Percentiles rank a stretch among this genome's conserved stretches.
phyloP scores from a whole-genome alignment of 352 stramenopile species.

The Blastocystis sp. region DNA sequence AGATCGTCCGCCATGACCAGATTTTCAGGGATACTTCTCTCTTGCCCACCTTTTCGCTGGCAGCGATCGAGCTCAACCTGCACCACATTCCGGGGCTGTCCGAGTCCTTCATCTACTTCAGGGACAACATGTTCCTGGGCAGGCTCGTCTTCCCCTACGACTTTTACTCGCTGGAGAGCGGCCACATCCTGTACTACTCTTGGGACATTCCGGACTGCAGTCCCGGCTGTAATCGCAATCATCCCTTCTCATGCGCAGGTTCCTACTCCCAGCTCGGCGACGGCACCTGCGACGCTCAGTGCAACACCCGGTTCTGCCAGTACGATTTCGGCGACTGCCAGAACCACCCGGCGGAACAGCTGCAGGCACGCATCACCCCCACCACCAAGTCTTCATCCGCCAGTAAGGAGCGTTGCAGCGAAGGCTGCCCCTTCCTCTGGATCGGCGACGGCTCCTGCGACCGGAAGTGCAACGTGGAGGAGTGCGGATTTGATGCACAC shows the following conservation, averaged over 20 bases:
- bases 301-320: slow-evolving; percentile 82
- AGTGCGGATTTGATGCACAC: slow-evolving; percentile 80
- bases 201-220: slow-evolving; percentile 87
- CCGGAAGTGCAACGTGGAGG: slow-evolving; percentile 78
- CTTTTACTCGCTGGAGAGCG: slow-evolving; percentile 81
- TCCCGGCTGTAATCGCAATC: slow-evolving; percentile 77
- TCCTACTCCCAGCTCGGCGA: slow-evolving; percentile 74
- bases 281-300: slow-evolving; percentile 79
- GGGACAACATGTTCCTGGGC: slow-evolving; percentile 90
- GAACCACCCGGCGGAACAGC: slow-evolving; percentile 73
- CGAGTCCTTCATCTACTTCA: slow-evolving; percentile 90
- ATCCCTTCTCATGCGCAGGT: neutral
- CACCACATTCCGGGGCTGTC: slow-evolving; percentile 86
- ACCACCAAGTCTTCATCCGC: neutral
- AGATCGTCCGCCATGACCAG: slow-evolving; percentile 82
- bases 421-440: slow-evolving; percentile 78
- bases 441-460: slow-evolving; percentile 81
- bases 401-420: slow-evolving; percentile 73
- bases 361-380: neutral
- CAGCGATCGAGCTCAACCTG: slow-evolving; percentile 87
- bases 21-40: slow-evolving; percentile 84
- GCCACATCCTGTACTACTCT: slow-evolving; percentile 85
- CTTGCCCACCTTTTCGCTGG: slow-evolving; percentile 87
- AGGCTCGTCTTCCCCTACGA: slow-evolving; percentile 82
- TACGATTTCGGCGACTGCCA: slow-evolving; percentile 89